Evolutionary conservation across 2,329 filamentous ascomycete genomes (phyloP), one percentile per base, ranked within the genome.

Genomic region (Lachnellula hyalina): DNA sequence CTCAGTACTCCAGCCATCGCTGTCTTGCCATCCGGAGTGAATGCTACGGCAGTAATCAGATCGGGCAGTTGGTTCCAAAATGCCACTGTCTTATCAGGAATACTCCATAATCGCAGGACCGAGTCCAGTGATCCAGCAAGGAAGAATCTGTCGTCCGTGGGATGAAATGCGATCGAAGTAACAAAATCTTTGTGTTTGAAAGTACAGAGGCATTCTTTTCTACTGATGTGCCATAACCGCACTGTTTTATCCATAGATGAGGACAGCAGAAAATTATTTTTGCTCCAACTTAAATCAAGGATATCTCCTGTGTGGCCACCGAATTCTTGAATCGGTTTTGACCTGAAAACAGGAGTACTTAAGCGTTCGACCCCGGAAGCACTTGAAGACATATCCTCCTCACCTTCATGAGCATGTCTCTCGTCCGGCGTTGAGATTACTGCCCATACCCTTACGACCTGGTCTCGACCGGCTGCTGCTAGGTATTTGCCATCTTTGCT

Each of bases 241-340:
- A 99, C 94, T 0, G 92, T 96, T 75, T 96, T 96, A 70, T 99
- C 94, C 91, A 97, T 96, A 0, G 92, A 96, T 0, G 92, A 95
- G 3, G 93, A 96, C 15, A 99, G 77, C 28, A 99, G 73, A 64
- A 99, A 99, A 70, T 96, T 96, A 72, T 99, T 99, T 78, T 97
- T 99, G 75, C 93, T 97, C 94, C 94, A 99, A 70, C 90, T 96
- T 56, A 99, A 71, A 68, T 96, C 93, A 61, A 99, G 74, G 5
- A 99, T 84, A 63, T 95, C 92, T 15, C 87, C 86, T 0, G 83
- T 86, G 68, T 99, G 94, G 4, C 91, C 92, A 52, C 81, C 75
- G 61, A 94, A 96, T 67, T 96, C 88, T 53, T 86, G 82, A 9
- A 89, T 70, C 0, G 92, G 89, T 65, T 89, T 87, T 49, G 83